Evolutionary conservation across 306 rosid genomes (phyloP), one percentile per base, ranked within the genome.

Genomic region (Hylodesmum podocarpum): DNA sequence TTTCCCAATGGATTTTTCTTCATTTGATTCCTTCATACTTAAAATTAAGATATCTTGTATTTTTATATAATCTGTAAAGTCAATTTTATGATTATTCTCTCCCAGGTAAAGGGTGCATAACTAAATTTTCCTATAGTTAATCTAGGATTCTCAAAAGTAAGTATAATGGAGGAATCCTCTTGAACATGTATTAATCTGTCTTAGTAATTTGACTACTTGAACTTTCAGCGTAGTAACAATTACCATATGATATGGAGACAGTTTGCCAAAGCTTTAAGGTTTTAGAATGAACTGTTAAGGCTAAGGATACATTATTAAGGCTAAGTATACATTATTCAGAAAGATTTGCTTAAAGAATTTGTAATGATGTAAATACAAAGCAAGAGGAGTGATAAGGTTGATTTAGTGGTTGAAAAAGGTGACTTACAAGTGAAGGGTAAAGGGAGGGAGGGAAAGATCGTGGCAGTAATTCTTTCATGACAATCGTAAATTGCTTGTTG

Each of bases 401-500:
- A n/a, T n/a, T n/a, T n/a, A n/a, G n/a, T n/a, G n/a, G n/a, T n/a
- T n/a, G n/a, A n/a, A n/a, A n/a, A n/a, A n/a, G n/a, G n/a, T n/a
- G n/a, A n/a, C n/a, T n/a, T n/a, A n/a, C n/a, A n/a, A n/a, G n/a
- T n/a, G n/a, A n/a, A n/a, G n/a, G n/a, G n/a, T n/a, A n/a, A n/a
- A n/a, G n/a, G n/a, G n/a, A n/a, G n/a, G n/a, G n/a, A n/a, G n/a
- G n/a, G n/a, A n/a, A n/a, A n/a, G n/a, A n/a, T n/a, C n/a, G n/a
- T n/a, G n/a, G n/a, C n/a, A n/a, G n/a, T n/a, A n/a, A n/a, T n/a
- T n/a, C n/a, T n/a, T n/a, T n/a, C n/a, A n/a, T n/a, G n/a, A n/a
- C n/a, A n/a, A n/a, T n/a, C n/a, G n/a, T n/a, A n/a, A 65, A 36
- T 65, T 11, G 36, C 70, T 70, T 86, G 24, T 40, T 72, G 37